Percentiles rank a stretch among this genome's conserved stretches.
Conservation (phyloP, 2,329 filamentous ascomycete species). For the Paecilomyces niveus region DNA sequence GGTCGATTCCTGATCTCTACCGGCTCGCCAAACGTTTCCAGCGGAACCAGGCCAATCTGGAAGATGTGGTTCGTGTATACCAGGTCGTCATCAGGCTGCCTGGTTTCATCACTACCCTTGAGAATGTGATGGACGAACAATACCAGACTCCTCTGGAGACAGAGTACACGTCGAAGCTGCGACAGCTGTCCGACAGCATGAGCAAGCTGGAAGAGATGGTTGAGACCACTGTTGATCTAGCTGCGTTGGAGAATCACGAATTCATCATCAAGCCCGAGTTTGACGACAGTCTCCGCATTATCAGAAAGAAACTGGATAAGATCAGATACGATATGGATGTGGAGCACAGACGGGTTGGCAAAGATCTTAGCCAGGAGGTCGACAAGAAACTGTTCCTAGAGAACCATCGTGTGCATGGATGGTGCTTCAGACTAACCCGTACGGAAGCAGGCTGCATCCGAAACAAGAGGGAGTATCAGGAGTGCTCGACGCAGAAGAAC, state of each 20-base stretch:
- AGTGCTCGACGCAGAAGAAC: conserved; percentile 98
- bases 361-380: conserved; percentile 81
- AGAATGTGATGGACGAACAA: conserved; percentile 89
- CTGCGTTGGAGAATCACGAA: conserved; percentile 92
- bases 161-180: conserved; percentile 79
- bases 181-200: conserved; percentile 67
- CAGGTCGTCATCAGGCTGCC: conserved; percentile 90
- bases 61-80: conserved; percentile 92
- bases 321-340: conserved; percentile 73
- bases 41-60: conserved; percentile 78
- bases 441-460: conserved; percentile 88
- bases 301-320: conserved; percentile 84
- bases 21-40: conserved; percentile 92
- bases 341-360: conserved; percentile 69
- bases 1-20: conserved; percentile 89
- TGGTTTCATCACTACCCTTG: conserved; percentile 79
- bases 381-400: conserved; percentile 99
- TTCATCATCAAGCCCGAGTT: conserved; percentile 99
- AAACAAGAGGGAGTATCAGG: conserved; percentile 81
- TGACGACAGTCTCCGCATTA: conserved; percentile 79
- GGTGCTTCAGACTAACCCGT: conserved; percentile 89
- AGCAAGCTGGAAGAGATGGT: conserved; percentile 94
- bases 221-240: conserved; percentile 92
- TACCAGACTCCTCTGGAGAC: conserved; percentile 82
- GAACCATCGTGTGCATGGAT: conserved; percentile 91